phyloP scores from a whole-genome alignment of 1,139 yeast genomes.

The Candida labiduridarum region DNA sequence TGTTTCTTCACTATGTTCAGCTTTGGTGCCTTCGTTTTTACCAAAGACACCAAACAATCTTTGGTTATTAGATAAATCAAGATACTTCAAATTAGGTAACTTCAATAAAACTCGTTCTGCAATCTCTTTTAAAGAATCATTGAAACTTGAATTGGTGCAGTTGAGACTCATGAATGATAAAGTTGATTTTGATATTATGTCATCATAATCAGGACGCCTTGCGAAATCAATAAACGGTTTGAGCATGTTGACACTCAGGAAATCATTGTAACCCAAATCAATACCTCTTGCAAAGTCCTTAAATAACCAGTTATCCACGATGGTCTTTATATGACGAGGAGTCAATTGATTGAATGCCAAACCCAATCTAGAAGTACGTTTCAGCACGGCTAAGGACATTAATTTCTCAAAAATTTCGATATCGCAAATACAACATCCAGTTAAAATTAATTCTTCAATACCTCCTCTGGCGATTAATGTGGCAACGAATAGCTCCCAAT shows the following conservation, averaged over 20 bases:
- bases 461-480: constrained; percentile 70
- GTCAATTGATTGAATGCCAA: constrained; percentile 67
- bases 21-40: constrained; percentile 6
- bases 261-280: constrained; percentile 73
- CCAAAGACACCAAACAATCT: constrained; percentile 46
- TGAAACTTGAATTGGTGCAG: constrained; percentile 56
- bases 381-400: constrained; percentile 54
- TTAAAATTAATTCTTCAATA: constrained; percentile 67
- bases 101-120: constrained; percentile 35
- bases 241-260: constrained; percentile 39
- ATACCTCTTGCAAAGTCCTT: constrained; percentile 50
- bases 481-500: constrained; percentile 74
- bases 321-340: constrained; percentile 48
- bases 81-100: constrained; percentile 58
- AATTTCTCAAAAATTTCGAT: constrained; percentile 57
- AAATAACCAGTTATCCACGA: constrained; percentile 48
- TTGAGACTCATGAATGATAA: constrained; percentile 69
- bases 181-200: constrained; percentile 29
- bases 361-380: constrained; percentile 59
- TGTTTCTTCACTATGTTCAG: constrained; percentile 17
- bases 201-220: constrained; percentile 22
- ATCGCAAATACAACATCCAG: constrained; percentile 71
- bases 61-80: constrained; percentile 70
- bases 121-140: constrained; percentile 33
- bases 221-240: constrained; percentile 27